Percentiles rank a stretch among this genome's conserved stretches.
Conservation (phyloP, 805 yeast genomes). For the Millerozyma acaciae region DNA sequence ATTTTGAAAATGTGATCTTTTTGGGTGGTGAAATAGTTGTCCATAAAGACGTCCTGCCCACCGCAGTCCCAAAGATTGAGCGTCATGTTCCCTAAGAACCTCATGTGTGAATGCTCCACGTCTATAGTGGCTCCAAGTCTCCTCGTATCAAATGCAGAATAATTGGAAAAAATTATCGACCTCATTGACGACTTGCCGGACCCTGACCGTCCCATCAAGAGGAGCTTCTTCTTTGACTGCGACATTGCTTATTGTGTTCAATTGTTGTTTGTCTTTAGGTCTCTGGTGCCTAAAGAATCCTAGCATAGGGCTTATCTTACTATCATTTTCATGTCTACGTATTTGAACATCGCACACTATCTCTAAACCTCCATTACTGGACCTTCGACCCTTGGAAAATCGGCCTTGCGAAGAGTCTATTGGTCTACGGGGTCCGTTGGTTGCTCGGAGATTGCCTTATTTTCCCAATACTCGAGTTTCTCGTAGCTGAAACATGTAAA, state of each 20-base stretch:
- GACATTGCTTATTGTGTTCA: slow-evolving; percentile 23
- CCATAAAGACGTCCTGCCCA: slow-evolving; percentile 96
- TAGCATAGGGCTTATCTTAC: too few species aligned
- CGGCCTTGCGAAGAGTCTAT: too few species aligned
- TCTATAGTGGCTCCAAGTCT: slow-evolving; percentile 96
- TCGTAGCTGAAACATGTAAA: too few species aligned
- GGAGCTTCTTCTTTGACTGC: slow-evolving; percentile 37
- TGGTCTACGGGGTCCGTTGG: too few species aligned
- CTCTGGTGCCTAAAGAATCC: too few species aligned
- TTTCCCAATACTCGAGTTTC: too few species aligned
- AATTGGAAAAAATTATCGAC: slow-evolving; percentile 90
- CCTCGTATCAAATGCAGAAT: slow-evolving; percentile 94
- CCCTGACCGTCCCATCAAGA: slow-evolving; percentile 83
- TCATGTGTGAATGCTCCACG: slow-evolving; percentile 93
- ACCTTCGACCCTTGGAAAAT: too few species aligned
- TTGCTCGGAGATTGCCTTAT: too few species aligned
- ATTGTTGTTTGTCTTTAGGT: not conserved
- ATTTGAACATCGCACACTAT: too few species aligned
- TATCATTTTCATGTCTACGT: too few species aligned
- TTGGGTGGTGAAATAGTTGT: slow-evolving; percentile 83
- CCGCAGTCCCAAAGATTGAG: slow-evolving; percentile 98
- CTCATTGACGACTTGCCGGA: slow-evolving; percentile 98
- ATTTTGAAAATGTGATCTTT: slow-evolving; percentile 90
- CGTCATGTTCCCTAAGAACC: slow-evolving; percentile 94
- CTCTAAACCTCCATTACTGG: too few species aligned